These are phyloP conservation scores for Penicillium griseofulvum DNA, from an alignment of 2,329 filamentous ascomycete genomes.

Conservation along the genomic window DNA sequence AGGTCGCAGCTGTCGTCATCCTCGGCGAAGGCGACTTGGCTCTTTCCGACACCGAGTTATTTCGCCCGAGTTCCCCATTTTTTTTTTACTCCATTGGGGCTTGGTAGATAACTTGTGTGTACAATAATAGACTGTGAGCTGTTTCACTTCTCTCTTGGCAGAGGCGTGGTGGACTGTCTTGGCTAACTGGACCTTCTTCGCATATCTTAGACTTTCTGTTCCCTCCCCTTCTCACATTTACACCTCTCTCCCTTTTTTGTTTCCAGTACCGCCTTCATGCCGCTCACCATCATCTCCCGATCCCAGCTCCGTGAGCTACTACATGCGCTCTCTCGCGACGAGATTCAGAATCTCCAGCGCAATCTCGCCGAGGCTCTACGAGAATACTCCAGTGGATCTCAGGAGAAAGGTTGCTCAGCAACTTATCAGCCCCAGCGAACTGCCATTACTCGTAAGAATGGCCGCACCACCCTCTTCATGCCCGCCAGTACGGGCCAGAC, in stretches of 20 bases:
- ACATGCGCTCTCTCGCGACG: slow-evolving; percentile 55
- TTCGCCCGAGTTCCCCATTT: not conserved
- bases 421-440: slow-evolving; percentile 63
- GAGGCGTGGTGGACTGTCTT: slow-evolving; percentile 1
- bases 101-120: not conserved
- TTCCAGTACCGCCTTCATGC: slow-evolving; percentile 43
- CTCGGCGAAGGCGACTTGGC: not conserved
- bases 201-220: slow-evolving; percentile 3
- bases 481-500: slow-evolving; percentile 60
- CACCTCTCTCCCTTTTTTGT: not conserved
- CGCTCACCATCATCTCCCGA: slow-evolving; percentile 59
- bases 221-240: not conserved
- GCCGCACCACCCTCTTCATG: slow-evolving; percentile 65
- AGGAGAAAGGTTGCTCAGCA: slow-evolving; percentile 58
- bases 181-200: slow-evolving; percentile 5
- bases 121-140: not conserved
- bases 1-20: slow-evolving; percentile 4
- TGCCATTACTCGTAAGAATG: slow-evolving; percentile 59
- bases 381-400: slow-evolving; percentile 63
- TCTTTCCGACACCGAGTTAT: not conserved
- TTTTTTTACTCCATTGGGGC: not conserved
- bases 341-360: slow-evolving; percentile 57
- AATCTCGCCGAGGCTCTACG: slow-evolving; percentile 60
- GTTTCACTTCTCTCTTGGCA: slow-evolving; percentile 8
- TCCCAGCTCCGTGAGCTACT: slow-evolving; percentile 56